These are phyloP conservation scores for Orbilia blumenaviensis DNA, from an alignment of 2,329 filamentous ascomycete species.

Conservation along the genomic window DNA sequence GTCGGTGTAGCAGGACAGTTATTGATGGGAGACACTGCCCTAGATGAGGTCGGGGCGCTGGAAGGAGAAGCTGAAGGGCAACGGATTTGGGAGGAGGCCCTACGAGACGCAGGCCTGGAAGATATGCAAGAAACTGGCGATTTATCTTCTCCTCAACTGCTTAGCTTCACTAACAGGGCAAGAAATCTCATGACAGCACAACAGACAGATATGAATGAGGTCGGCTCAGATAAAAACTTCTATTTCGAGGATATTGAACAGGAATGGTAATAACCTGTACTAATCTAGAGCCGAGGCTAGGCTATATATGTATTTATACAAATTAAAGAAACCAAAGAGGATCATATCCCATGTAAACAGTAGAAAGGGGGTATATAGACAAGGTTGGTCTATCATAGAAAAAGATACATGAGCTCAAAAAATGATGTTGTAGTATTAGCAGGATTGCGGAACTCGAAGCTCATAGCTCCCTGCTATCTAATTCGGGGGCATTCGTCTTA, in stretches of 20 bases:
- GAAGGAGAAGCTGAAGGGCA: neutral
- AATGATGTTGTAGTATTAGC: neutral
- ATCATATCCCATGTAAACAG: too few relatives aligned
- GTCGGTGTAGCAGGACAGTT: too few relatives aligned
- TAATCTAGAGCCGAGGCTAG: too few relatives aligned
- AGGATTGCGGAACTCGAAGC: neutral
- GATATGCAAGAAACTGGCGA: neutral
- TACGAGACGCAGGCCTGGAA: neutral
- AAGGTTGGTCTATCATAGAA: too few relatives aligned
- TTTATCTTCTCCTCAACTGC: neutral
- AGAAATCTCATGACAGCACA: neutral
- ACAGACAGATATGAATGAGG: too few relatives aligned
- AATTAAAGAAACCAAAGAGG: too few relatives aligned
- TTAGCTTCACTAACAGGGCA: neutral
- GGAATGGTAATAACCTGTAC: too few relatives aligned
- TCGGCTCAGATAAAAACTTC: too few relatives aligned
- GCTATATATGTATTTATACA: too few relatives aligned
- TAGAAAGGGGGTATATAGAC: too few relatives aligned
- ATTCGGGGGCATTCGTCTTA: constrained; percentile 29
- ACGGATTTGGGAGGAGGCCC: neutral
- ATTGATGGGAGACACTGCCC: too few relatives aligned
- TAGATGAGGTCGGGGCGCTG: neutral
- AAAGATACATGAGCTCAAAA: neutral
- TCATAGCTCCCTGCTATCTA: constrained; percentile 34
- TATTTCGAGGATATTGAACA: too few relatives aligned